phyloP scores from a whole-genome alignment of 495 filamentous ascomycete species.

The Talaromyces stipitatus region DNA sequence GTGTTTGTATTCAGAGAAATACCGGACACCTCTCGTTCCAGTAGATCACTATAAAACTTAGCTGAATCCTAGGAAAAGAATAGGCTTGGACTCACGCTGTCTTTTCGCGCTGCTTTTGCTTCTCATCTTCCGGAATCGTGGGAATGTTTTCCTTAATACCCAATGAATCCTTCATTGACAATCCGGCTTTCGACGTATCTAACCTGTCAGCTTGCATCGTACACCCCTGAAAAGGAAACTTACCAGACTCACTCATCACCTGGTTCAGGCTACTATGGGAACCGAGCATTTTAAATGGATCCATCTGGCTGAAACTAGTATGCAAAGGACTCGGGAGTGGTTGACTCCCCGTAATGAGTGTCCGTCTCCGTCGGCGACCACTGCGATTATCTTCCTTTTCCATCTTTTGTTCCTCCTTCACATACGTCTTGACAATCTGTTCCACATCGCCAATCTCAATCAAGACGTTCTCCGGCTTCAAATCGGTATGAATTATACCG shows the following conservation, averaged over 20 bases:
- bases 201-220: not conserved
- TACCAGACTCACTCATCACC: constrained; percentile 70
- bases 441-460: constrained; percentile 99
- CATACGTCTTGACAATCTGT: constrained; percentile 89
- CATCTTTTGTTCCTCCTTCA: constrained; percentile 68
- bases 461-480: constrained; percentile 96
- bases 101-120: constrained; percentile 83
- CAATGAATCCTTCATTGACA: constrained; percentile 54
- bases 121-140: constrained; percentile 47
- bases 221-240: constrained; percentile 14
- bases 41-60: constrained; percentile 57
- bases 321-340: constrained; percentile 93
- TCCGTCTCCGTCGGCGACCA: constrained; percentile 83
- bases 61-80: not conserved
- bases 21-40: constrained; percentile 87
- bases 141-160: constrained; percentile 48
- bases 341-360: constrained; percentile 94
- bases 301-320: constrained; percentile 73
- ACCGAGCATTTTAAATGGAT: constrained; percentile 58
- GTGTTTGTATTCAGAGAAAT: constrained; percentile 82
- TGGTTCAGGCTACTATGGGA: constrained; percentile 78
- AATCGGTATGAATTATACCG: constrained; percentile 97
- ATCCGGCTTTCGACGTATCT: constrained; percentile 16
- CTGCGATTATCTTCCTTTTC: constrained; percentile 85
- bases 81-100: constrained; percentile 70